Evolutionary conservation across 1,139 yeast species (phyloP), one percentile per base, ranked within the genome.

Genomic region (Petasospora rhodanensis): DNA sequence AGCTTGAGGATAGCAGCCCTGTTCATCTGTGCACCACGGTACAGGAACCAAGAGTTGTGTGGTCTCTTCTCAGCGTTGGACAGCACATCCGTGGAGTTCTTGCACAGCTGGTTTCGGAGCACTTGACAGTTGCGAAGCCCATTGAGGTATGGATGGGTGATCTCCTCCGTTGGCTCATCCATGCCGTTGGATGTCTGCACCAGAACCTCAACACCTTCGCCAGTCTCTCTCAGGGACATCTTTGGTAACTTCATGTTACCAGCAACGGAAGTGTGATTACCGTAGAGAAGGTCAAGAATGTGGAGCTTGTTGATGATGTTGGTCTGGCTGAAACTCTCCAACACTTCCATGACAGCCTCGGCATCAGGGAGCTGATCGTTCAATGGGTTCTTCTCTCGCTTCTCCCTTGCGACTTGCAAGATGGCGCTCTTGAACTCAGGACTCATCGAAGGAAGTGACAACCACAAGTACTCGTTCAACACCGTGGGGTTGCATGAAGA

Each of bases 31-130:
- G 64, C 47, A 25, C 64, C 55, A 39, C 74, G 58, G 44, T 70
- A 70, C 12, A 70, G 57, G 74, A 70, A 68, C 44, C 68, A 70
- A 19, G 72, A 65, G 52, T 70, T 70, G 37, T 69, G 54, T 1
- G 75, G 75, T 21, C 76, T 61, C 45, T 69, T 69, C 38, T 34
- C 33, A 3, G 28, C 23, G 12, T 29, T 26, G 9, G 20, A 8
- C 2, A 2, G 6, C 5, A 29, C 28, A 9, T 34, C 37, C 2
- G 7, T 16, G 3, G 18, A n/a, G 4, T 29, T 32, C 7, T 26
- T 19, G 22, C 30, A 29, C 13, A 29, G 14, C 17, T 26, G 37
- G 18, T 34, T 34, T 11, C 36, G 29, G 7, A 32, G 31, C 3
- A 28, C 31, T 1, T 26, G 15, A 14, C 26, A 17, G 17, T 32